Base-by-base conservation (phyloP, 768 basidiomycete genomes). In the Tricholoma saponaceum region DNA sequence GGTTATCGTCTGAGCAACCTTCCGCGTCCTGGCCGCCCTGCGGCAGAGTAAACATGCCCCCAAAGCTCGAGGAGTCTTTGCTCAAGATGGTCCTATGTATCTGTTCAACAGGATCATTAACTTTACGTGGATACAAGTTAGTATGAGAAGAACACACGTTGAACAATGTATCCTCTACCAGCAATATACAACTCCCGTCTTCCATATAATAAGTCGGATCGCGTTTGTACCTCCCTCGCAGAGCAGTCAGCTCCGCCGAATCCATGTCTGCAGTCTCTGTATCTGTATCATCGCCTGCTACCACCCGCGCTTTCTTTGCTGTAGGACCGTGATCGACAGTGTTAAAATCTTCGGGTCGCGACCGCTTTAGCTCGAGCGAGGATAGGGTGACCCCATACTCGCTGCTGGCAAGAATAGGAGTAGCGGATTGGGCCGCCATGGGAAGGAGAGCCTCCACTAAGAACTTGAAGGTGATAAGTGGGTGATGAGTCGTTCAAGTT, bases 101-200 rank as follows among this genome's bases (percentile, higher is more conserved):
- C 84, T 86, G 62, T 39, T 54, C 12, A 22, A 56, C 28, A 58
- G 37, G 12, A 37, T 50, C 51, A 60, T 53, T 26, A 32, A 55
- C 18, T 35, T 55, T 16, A 20, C 30, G 35, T 28, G 35, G 54
- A 33, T 3, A 54, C 18, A 59, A 49, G 37, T 25, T 39, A 35
- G 30, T 51, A 57, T 39, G 37, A 16, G 30, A 39, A 28, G 47
- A 54, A 70, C 80, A 30, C 60, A 87, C 88, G 64, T 87, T 89
- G 71, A 90, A 90, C 56, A 90, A 67, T 9, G 80, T 83, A 63
- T 84, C 79, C 58, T 81, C 78, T 12, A 90, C 82, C 30, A 81
- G 74, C 46, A 90, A 66, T 16, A 89, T 75, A 61, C 84, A 87
- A 63, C 86, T 87, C 44, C 87, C 89, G 62, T 89, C 86, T 33